Conservation (phyloP, 2,329 filamentous ascomycete species). For the Pestalotiopsis sp. region DNA sequence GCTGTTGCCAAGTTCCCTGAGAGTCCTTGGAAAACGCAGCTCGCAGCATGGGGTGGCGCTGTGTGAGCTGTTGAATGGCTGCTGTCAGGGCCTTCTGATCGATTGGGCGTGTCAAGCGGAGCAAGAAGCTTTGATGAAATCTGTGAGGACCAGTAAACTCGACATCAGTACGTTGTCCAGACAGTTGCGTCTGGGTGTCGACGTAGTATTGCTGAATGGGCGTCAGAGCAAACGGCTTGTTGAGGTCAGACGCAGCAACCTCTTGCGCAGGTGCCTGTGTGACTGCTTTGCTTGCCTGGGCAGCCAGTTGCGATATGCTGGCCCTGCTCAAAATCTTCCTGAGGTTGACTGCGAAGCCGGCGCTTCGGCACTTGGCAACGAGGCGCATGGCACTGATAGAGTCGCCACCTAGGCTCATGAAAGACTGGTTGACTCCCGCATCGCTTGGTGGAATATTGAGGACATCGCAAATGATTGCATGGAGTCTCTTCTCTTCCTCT, state of each 20-base stretch:
- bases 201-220: constrained; percentile 10
- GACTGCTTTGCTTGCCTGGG: neutral
- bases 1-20: neutral
- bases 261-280: neutral
- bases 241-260: neutral
- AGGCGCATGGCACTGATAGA: constrained; percentile 26
- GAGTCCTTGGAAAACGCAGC: constrained; percentile 28
- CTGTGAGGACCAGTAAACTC: neutral
- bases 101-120: neutral
- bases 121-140: constrained; percentile 8
- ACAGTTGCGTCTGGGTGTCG: neutral
- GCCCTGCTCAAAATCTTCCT: constrained; percentile 8
- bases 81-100: neutral
- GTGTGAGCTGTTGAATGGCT: neutral
- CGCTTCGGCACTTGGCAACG: constrained; percentile 13
- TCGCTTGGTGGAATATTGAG: neutral
- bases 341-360: neutral
- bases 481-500: constrained; percentile 16
- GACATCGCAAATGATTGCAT: constrained; percentile 6
- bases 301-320: constrained; percentile 3
- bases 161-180: neutral
- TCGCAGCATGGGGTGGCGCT: constrained; percentile 32
- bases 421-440: constrained; percentile 13
- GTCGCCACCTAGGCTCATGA: constrained; percentile 24
- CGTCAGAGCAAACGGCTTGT: neutral